Conservation (phyloP, 352 stramenopile species). For the Lagenidium giganteum region DNA sequence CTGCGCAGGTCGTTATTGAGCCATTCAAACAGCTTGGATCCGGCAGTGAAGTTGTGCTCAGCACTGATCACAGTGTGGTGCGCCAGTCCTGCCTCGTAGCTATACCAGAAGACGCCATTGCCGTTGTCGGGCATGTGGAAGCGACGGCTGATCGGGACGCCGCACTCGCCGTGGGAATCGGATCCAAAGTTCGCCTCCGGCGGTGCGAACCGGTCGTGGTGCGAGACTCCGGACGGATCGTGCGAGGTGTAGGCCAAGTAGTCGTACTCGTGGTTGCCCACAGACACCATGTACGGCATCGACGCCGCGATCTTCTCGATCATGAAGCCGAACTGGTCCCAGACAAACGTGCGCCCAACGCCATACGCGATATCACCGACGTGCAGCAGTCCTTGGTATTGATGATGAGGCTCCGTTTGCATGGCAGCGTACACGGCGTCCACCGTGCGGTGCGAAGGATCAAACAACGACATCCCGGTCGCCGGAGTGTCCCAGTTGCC, state of each 20-base stretch:
- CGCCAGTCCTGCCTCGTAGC: conserved; percentile 39
- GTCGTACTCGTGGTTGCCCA: conserved; percentile 55
- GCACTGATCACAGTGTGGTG: conserved; percentile 49
- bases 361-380: conserved; percentile 82
- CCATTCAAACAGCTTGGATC: conserved; percentile 43
- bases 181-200: conserved; percentile 24
- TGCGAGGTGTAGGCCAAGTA: conserved; percentile 30
- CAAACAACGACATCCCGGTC: conserved; percentile 24
- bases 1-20: conserved; percentile 40
- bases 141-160: conserved; percentile 59
- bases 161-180: conserved; percentile 81
- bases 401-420: conserved; percentile 24
- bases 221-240: conserved; percentile 22
- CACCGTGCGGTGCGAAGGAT: conserved; percentile 27
- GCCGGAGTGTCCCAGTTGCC: conserved; percentile 27
- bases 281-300: conserved; percentile 76
- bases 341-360: conserved; percentile 57
- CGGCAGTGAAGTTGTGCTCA: conserved; percentile 44
- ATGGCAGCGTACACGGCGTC: conserved; percentile 20
- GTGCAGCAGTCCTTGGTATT: conserved; percentile 69
- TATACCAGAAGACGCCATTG: conserved; percentile 63
- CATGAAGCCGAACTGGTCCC: conserved; percentile 82
- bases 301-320: conserved; percentile 69
- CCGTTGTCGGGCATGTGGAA: conserved; percentile 73
- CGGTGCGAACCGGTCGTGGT: conserved; percentile 25